Percentiles rank a stretch among this genome's conserved stretches.
Conservation (phyloP, 139 green algal genomes). For the Trebouxia sp. region DNA sequence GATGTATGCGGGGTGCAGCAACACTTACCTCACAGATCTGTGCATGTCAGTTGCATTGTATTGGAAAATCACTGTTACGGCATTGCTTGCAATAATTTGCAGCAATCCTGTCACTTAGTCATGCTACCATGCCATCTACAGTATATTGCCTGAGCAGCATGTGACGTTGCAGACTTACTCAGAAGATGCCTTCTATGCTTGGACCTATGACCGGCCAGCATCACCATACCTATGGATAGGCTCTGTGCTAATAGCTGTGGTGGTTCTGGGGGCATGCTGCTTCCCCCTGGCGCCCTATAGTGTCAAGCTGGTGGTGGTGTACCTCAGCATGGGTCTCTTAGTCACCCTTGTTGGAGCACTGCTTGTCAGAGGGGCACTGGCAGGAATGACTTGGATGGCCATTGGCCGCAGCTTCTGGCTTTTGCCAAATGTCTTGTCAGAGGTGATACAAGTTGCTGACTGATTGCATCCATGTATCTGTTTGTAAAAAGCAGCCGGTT, state of each 20-base stretch:
- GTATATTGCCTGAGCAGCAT: no score
- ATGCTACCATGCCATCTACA: no score
- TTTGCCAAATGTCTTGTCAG: slow-evolving; percentile 80
- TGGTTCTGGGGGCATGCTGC: slow-evolving; percentile 40
- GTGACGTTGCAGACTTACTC: slow-evolving; percentile 56
- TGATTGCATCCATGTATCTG: background rate
- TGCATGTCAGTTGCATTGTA: no score
- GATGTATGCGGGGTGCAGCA: no score
- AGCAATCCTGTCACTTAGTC: no score
- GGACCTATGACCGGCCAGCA: slow-evolving; percentile 70
- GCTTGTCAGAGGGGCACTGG: slow-evolving; percentile 55
- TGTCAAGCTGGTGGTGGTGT: slow-evolving; percentile 67
- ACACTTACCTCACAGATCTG: no score
- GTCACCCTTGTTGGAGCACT: slow-evolving; percentile 49
- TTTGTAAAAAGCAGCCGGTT: background rate
- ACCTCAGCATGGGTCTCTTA: slow-evolving; percentile 61
- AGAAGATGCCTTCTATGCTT: slow-evolving; percentile 73
- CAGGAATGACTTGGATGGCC: slow-evolving; percentile 59
- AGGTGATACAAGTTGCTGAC: slow-evolving; percentile 46
- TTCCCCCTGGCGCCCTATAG: slow-evolving; percentile 51
- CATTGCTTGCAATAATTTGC: no score
- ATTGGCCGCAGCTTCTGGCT: slow-evolving; percentile 77
- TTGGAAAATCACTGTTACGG: no score
- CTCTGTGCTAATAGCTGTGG: slow-evolving; percentile 41
- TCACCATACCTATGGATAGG: slow-evolving; percentile 61